These are phyloP conservation scores for Nannizzia gypsea DNA, from an alignment of 2,329 filamentous ascomycete species.

Conservation along the genomic window DNA sequence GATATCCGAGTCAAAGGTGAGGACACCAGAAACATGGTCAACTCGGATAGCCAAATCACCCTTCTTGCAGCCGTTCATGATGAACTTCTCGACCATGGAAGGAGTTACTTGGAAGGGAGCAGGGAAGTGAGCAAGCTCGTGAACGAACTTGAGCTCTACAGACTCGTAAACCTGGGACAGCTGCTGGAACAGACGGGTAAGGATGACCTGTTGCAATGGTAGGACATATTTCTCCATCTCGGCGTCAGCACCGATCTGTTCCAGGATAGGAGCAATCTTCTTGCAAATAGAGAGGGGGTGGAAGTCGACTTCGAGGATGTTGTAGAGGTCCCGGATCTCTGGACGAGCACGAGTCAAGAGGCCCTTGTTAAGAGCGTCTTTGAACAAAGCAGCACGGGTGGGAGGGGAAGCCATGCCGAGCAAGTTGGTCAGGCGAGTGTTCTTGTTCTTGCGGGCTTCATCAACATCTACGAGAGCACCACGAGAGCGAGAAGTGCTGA, in stretches of 20 bases:
- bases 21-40: conserved; percentile 85
- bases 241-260: conserved; percentile 81
- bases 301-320: conserved; percentile 98
- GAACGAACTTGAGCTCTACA: conserved; percentile 85
- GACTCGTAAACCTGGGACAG: conserved; percentile 98
- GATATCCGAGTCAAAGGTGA: conserved; percentile 96
- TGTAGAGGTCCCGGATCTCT: conserved; percentile 94
- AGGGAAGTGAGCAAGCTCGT: conserved; percentile 87
- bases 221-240: conserved; percentile 97
- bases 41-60: conserved; percentile 92
- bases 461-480: conserved; percentile 95
- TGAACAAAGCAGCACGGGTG: conserved; percentile 82
- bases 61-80: conserved; percentile 99
- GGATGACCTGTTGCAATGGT: conserved; percentile 94
- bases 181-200: conserved; percentile 97
- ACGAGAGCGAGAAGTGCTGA: conserved; percentile 92
- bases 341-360: conserved; percentile 83
- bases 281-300: conserved; percentile 97
- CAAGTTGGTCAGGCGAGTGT: conserved; percentile 88
- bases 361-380: conserved; percentile 88
- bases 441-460: conserved; percentile 97
- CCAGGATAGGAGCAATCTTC: conserved; percentile 93
- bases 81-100: conserved; percentile 96
- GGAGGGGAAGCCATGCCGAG: conserved; percentile 85
- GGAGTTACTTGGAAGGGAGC: conserved; percentile 89